A percentile compares a stretch with the other conserved stretches of the same genome.
phyloP scores from a whole-genome alignment of 2,329 filamentous ascomycete genomes.

The Hyphodiscus sp. region DNA sequence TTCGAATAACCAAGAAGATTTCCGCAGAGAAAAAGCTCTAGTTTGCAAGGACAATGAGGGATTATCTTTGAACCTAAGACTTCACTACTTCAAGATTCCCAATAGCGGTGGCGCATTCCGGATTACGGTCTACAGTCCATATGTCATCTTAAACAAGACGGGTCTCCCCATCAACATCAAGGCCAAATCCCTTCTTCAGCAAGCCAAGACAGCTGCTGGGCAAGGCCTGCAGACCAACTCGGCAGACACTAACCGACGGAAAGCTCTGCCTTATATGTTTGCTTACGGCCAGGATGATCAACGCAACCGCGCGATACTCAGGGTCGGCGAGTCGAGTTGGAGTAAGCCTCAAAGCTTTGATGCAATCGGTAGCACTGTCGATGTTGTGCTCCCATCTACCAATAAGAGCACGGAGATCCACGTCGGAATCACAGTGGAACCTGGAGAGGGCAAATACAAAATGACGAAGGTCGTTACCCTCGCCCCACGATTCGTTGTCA shows the following conservation, averaged over 20 bases:
- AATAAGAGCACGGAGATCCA: slow-evolving; percentile 75
- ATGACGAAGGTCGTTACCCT: slow-evolving; percentile 93
- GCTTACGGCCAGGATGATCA: slow-evolving; percentile 84
- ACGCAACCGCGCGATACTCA: slow-evolving; percentile 82
- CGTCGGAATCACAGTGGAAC: slow-evolving; percentile 78
- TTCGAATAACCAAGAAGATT: slow-evolving; percentile 78
- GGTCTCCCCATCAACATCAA: slow-evolving; percentile 82
- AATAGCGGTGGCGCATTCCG: slow-evolving; percentile 94
- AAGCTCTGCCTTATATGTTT: slow-evolving; percentile 90
- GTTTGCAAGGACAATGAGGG: slow-evolving; percentile 81
- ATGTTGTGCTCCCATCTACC: slow-evolving; percentile 73
- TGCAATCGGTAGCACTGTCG: slow-evolving; percentile 87
- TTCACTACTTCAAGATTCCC: slow-evolving; percentile 87
- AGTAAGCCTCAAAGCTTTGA: slow-evolving; percentile 98
- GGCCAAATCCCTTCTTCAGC: slow-evolving; percentile 82
- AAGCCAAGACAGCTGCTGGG: slow-evolving; percentile 75
- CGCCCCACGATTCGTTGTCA: slow-evolving; percentile 84
- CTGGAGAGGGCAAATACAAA: slow-evolving; percentile 96
- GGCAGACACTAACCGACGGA: slow-evolving; percentile 50
- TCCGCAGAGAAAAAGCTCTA: slow-evolving; percentile 72
- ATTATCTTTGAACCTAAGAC: slow-evolving; percentile 68
- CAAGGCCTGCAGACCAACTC: slow-evolving; percentile 55
- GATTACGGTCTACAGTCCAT: slow-evolving; percentile 90
- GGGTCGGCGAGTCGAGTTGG: slow-evolving; percentile 86
- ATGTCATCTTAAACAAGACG: slow-evolving; percentile 92